Evolutionary conservation across 371 early-diverging fungal genomes (phyloP), one percentile per base, ranked within the genome.

Genomic region (Mucor saturninus): DNA sequence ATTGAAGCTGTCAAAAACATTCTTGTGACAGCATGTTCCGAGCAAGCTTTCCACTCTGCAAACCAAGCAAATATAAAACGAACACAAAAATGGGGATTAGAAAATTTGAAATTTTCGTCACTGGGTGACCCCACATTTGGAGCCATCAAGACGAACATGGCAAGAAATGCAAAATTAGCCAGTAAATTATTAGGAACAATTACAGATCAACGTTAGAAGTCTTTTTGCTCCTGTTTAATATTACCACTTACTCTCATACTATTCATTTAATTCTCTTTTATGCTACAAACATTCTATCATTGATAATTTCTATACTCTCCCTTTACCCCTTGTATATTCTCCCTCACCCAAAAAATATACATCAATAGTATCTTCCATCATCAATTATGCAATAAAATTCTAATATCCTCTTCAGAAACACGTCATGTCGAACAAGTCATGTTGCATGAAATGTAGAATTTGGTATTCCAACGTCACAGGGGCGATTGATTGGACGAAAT

Each of bases 1-100:
- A 79, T 91, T 46, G 89, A 90, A 56, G 83, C 91, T 0, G 89
- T 92, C 10, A 91, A 93, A 66, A 79, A 83, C 4, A 91, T 94
- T 55, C 72, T 91, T 13, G 79, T 89, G 62, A 88, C 91, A 0
- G 89, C 91, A 15, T 85, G 90, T 38, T 87, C 91, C 9, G 85
- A 85, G 42, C 87, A 88, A 6, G 77, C 77, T 9, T 75, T 77
- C 29, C 65, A 71, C 48, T 68, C 74, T 10, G 56, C 65, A 0
- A 74, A 73, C 43, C 56, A 43, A n/a, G 32, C 53, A 30, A 42
- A 29, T 2, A 9, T 31, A 0, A 84, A 80, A 56, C 61, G 79
- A 4, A 80, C 78, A 39, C 81, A 85, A 68, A 68, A 74, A 56
- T 78, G 80, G 38, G 80, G 81, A 32, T 71, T 90, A 11, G 86